Conservation (phyloP, 139 green algal genomes). For the Deuterostichococcus epilithicus region DNA sequence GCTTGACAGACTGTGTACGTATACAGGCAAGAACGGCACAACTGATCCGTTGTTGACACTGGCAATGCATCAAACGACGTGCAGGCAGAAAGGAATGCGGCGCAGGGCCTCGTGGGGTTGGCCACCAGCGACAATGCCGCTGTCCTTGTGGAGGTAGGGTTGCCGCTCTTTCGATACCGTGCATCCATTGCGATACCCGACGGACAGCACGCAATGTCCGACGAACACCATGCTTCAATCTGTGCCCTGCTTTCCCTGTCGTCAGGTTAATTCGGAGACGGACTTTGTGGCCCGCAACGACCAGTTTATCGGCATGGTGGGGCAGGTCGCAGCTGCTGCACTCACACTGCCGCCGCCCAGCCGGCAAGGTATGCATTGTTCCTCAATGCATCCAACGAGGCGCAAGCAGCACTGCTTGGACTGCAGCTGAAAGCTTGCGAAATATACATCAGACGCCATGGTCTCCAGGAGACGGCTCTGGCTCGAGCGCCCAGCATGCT, state of each 20-base stretch:
- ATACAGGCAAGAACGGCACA: background rate
- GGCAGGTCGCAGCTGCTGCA: slow-evolving; percentile 49
- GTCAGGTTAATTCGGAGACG: slow-evolving; percentile 94
- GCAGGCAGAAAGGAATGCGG: slow-evolving; percentile 59
- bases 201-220: background rate
- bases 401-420: slow-evolving; percentile 12
- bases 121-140: slow-evolving; percentile 15
- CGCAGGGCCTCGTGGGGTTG: slow-evolving; percentile 83
- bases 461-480: too few relatives aligned
- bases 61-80: background rate
- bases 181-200: background rate
- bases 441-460: too few relatives aligned
- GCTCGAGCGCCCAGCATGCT: too few relatives aligned
- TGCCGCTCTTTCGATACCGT: background rate
- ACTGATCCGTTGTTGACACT: background rate
- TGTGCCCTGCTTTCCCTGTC: background rate
- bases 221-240: background rate
- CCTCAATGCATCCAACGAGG: slow-evolving; percentile 13
- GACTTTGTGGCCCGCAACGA: slow-evolving; percentile 90
- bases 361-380: background rate
- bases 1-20: background rate
- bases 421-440: slow-evolving; percentile 6
- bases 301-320: slow-evolving; percentile 70
- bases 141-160: slow-evolving; percentile 38
- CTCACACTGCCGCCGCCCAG: slow-evolving; percentile 21